phyloP scores from a whole-genome alignment of 495 filamentous ascomycete species.

The Neurospora sp. region DNA sequence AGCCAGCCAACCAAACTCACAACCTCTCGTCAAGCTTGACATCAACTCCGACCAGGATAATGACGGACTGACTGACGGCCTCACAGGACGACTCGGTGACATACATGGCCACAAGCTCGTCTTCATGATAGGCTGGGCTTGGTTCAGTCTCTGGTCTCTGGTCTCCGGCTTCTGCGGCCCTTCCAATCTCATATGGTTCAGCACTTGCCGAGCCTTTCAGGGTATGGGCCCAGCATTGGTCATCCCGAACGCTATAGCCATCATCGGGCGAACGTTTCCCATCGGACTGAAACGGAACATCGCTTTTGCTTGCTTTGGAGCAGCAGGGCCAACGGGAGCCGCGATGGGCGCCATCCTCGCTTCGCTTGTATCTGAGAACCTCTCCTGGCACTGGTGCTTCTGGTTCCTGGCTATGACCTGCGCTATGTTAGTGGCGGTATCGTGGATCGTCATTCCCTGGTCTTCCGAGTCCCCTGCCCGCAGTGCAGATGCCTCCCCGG shows the following conservation, averaged over 20 bases:
- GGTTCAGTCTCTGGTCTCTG: slow-evolving; percentile 52
- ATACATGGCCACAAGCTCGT: slow-evolving; percentile 52
- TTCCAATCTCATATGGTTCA: slow-evolving; percentile 39
- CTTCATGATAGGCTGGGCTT: slow-evolving; percentile 51
- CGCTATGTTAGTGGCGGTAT: slow-evolving; percentile 29
- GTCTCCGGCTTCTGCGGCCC: slow-evolving; percentile 40
- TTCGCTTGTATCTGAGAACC: slow-evolving; percentile 39
- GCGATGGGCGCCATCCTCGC: slow-evolving; percentile 42
- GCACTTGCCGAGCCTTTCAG: slow-evolving; percentile 48
- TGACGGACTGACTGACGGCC: background rate
- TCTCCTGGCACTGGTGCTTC: slow-evolving; percentile 60
- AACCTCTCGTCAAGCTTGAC: background rate
- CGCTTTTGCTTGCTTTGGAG: slow-evolving; percentile 54
- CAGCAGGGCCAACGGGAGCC: slow-evolving; percentile 46
- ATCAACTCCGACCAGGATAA: background rate
- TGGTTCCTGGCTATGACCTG: slow-evolving; percentile 45
- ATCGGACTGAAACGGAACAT: slow-evolving; percentile 45
- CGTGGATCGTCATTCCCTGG: slow-evolving; percentile 39
- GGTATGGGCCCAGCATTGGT: slow-evolving; percentile 53
- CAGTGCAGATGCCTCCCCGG: slow-evolving; percentile 2
- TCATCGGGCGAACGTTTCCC: slow-evolving; percentile 46
- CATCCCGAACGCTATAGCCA: slow-evolving; percentile 51
- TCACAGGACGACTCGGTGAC: slow-evolving; percentile 50
- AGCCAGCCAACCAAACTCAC: background rate
- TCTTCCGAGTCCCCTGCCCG: slow-evolving; percentile 1